Conservation (phyloP, 2,329 filamentous ascomycete genomes). For the Xylariaceae sp. region DNA sequence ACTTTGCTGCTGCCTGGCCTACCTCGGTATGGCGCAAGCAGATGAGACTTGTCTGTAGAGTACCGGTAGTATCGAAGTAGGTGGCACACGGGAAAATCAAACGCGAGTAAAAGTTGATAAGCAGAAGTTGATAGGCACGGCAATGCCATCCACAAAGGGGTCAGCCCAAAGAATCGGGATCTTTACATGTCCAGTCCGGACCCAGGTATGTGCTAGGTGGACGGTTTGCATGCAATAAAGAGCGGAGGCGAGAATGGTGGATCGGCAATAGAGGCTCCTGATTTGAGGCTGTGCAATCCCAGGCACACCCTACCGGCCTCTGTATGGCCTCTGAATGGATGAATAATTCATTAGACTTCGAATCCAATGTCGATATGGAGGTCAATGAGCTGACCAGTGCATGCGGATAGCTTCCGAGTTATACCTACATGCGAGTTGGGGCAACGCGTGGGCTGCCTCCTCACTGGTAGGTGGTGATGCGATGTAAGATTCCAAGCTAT, state of each 20-base stretch:
- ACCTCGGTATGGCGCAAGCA: slow-evolving; percentile 6
- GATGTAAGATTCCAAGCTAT: too few relatives aligned
- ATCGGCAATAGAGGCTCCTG: slow-evolving; percentile 20
- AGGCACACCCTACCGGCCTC: background rate
- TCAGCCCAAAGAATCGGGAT: slow-evolving; percentile 18
- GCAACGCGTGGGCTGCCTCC: background rate
- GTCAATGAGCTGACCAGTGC: slow-evolving; percentile 16
- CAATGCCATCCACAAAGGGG: slow-evolving; percentile 4
- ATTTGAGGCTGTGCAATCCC: slow-evolving; percentile 19
- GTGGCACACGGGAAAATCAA: slow-evolving; percentile 1
- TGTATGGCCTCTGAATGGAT: background rate
- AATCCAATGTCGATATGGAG: background rate
- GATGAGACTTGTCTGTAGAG: background rate
- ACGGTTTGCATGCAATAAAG: slow-evolving; percentile 23
- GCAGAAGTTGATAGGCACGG: slow-evolving; percentile 2
- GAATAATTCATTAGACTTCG: too few relatives aligned
- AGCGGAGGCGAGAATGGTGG: slow-evolving; percentile 23
- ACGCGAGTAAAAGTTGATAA: slow-evolving; percentile 14
- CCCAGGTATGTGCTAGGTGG: background rate
- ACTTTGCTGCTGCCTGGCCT: slow-evolving; percentile 3
- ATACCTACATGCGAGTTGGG: slow-evolving; percentile 23
- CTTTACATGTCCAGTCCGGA: background rate
- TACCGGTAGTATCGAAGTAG: slow-evolving; percentile 1
- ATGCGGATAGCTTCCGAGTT: slow-evolving; percentile 11
- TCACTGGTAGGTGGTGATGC: background rate